Percentiles rank a stretch among this genome's conserved stretches.
Conservation (phyloP, 2,329 filamentous ascomycete genomes). For the Trichoderma asperellum region DNA sequence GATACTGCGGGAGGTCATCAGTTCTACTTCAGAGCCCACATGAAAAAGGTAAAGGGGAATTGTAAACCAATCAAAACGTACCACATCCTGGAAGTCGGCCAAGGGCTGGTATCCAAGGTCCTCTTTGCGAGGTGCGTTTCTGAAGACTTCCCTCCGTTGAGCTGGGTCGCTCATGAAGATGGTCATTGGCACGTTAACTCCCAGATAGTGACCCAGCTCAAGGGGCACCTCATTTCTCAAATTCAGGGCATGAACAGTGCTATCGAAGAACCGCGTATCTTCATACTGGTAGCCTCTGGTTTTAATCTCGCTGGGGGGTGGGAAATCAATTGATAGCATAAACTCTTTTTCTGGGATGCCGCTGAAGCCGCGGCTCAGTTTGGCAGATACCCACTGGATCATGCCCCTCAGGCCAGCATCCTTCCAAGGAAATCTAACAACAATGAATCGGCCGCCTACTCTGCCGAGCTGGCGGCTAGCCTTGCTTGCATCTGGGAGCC, state of each 20-base stretch:
- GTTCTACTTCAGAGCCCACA: background rate
- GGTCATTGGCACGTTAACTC: slow-evolving; percentile 66
- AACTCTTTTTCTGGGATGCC: slow-evolving; percentile 66
- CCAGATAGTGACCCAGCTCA: slow-evolving; percentile 68
- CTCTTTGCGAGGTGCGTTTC: slow-evolving; percentile 61
- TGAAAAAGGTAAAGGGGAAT: background rate
- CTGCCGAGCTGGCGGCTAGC: slow-evolving; percentile 55
- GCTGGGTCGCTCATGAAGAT: slow-evolving; percentile 69
- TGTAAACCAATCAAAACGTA: slow-evolving; percentile 37
- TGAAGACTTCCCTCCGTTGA: slow-evolving; percentile 60
- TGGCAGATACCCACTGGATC: slow-evolving; percentile 52
- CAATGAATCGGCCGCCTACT: slow-evolving; percentile 61
- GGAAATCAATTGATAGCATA: slow-evolving; percentile 66
- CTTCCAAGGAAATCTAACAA: slow-evolving; percentile 68
- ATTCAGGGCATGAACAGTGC: slow-evolving; percentile 59
- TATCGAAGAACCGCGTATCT: slow-evolving; percentile 68
- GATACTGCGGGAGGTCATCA: slow-evolving; percentile 55
- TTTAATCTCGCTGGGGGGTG: slow-evolving; percentile 60
- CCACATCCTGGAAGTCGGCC: slow-evolving; percentile 71
- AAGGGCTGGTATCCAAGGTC: slow-evolving; percentile 66
- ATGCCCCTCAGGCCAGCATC: slow-evolving; percentile 54
- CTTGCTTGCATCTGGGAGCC: slow-evolving; percentile 67
- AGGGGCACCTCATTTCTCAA: slow-evolving; percentile 61
- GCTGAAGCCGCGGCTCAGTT: slow-evolving; percentile 53
- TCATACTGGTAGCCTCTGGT: slow-evolving; percentile 62